Conservation (phyloP, 345 rosid genomes). For the Kernera saxatilis region DNA sequence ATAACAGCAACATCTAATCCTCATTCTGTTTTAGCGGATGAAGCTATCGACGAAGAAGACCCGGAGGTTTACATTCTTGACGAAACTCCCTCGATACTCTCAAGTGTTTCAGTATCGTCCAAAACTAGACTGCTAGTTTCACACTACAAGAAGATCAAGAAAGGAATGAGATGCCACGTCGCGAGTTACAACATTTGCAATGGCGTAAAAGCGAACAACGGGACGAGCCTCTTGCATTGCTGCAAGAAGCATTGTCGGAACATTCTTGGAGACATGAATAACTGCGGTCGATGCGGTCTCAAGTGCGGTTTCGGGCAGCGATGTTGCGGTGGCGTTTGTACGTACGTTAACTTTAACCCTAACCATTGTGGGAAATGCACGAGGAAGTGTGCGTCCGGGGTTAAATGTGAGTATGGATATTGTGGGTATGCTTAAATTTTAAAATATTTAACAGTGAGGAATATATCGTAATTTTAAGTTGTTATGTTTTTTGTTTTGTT, state of each 20-base stretch:
- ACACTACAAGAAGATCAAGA: constrained; percentile 35
- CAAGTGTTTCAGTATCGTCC: constrained; percentile 5
- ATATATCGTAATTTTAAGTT: not conserved
- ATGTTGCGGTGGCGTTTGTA: constrained; percentile 58
- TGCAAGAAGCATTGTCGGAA: constrained; percentile 75
- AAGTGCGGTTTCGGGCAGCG: constrained; percentile 47
- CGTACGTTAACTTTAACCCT: constrained; percentile 21
- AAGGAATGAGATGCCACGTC: constrained; percentile 45
- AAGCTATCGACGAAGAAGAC: constrained; percentile 17
- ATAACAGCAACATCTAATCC: not conserved
- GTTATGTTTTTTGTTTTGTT: not conserved
- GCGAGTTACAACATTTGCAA: constrained; percentile 39
- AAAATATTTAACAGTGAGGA: not conserved
- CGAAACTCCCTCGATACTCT: constrained; percentile 21
- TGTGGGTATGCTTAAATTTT: constrained; percentile 65
- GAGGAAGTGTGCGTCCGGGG: constrained; percentile 37
- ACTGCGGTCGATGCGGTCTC: constrained; percentile 57
- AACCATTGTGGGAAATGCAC: constrained; percentile 61
- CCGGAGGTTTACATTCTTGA: constrained; percentile 25
- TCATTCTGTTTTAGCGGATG: constrained; percentile 10
- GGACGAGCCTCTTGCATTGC: constrained; percentile 52
- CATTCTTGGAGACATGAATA: constrained; percentile 49
- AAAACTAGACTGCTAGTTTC: constrained; percentile 13
- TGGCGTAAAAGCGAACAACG: constrained; percentile 53
- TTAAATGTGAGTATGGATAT: constrained; percentile 46